Evolutionary conservation across 1,139 yeast species (phyloP), one percentile per base, ranked within the genome.

Genomic region (Hemisphaericaspora xylanilytica): DNA sequence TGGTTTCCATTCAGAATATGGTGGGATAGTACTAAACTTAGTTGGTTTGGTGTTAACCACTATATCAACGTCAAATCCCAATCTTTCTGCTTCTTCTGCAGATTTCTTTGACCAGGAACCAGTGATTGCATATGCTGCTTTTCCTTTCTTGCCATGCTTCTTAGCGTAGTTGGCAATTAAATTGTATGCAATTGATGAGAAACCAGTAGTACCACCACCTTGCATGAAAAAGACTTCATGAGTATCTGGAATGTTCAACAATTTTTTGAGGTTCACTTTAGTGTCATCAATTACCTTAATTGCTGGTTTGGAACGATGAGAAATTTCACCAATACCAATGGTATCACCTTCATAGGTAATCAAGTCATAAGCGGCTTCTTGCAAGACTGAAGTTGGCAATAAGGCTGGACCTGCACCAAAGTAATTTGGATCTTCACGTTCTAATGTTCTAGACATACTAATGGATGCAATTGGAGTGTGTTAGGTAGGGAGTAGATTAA

Each of bases 391-490:
- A 3, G 92, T 81, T 20, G 97, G 97, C 37, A 92, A 73, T 41
- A 83, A 74, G 2, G 98, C 98, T 33, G 98, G 98, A 10, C 98
- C 98, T 18, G 98, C 97, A 41, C 97, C 98, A 56, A 88, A 92
- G 59, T 92, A 87, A 58, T 80, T 73, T 39, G 95, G 90, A 53
- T 81, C 83, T 60, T 73, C 81, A 67, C 94, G 80, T 28, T 75
- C 73, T 40, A 81, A 61, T 13, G 59, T 42, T 45, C 33, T 28
- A 2, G 38, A 35, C 38, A 35, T 35, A 4, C n/a, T 24, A 8
- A 11, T 5, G 7, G 14, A 8, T 22, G 21, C 4, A 24, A 24
- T 7, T 24, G n/a, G 10, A 9, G 21, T 20, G 21, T 5, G 26
- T 5, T 24, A 12, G 12, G 26, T 5, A 9, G 12, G 11, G 26